These are phyloP conservation scores for Paramecium primaurelia DNA, from an alignment of 73 alveolate genomes.

Conservation along the genomic window DNA sequence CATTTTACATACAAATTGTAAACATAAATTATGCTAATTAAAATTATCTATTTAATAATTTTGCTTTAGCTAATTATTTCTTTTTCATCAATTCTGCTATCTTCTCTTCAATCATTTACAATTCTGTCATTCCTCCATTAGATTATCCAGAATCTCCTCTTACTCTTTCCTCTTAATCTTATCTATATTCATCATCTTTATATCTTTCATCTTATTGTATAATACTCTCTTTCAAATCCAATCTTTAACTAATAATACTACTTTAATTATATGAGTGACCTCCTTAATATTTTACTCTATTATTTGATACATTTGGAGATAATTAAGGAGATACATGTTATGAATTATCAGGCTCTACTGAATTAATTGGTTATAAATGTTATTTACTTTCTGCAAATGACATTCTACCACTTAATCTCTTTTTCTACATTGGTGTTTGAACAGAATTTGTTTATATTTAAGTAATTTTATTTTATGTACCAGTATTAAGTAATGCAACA, in stretches of 20 bases:
- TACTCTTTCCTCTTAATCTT: background rate
- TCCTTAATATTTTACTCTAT: background rate
- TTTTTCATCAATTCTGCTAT: background rate
- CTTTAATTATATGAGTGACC: slow-evolving; percentile 26
- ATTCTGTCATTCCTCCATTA: background rate
- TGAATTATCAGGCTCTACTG: background rate
- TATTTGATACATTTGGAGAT: background rate
- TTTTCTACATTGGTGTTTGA: background rate
- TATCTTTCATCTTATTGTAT: background rate
- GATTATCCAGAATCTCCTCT: slow-evolving; percentile 18
- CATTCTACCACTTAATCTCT: background rate
- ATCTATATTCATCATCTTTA: background rate
- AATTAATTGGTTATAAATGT: background rate
- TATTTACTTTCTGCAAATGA: background rate
- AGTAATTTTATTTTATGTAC: background rate
- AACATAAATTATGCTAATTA: slow-evolving; percentile 36
- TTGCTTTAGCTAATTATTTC: background rate
- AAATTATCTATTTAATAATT: slow-evolving; percentile 34
- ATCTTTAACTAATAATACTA: slow-evolving; percentile 27
- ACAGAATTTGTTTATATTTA: background rate
- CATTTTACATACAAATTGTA: slow-evolving; percentile 28
- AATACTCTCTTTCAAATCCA: slow-evolving; percentile 31
- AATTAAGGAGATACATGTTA: background rate
- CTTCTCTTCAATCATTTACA: slow-evolving; percentile 29
- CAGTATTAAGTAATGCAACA: slow-evolving; percentile 12